phyloP scores from a whole-genome alignment of 352 stramenopile genomes.

The Pythium plurisporium region DNA sequence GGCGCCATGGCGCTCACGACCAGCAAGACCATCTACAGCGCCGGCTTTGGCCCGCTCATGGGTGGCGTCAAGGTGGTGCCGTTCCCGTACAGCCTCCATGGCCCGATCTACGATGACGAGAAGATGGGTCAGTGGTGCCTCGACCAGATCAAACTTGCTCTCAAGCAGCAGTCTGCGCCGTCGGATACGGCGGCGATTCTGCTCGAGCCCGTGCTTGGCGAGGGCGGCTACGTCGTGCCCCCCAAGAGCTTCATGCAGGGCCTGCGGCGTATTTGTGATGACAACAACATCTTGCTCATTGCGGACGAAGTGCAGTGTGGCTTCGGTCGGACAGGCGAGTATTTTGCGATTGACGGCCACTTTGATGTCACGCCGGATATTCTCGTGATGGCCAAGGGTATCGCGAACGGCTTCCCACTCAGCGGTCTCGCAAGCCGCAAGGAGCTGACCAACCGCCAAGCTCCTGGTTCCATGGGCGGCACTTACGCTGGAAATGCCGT shows the following conservation, averaged over 20 bases:
- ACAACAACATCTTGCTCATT: constrained; percentile 92
- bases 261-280: constrained; percentile 86
- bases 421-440: constrained; percentile 85
- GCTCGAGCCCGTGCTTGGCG: constrained; percentile 89
- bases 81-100: constrained; percentile 87
- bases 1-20: constrained; percentile 91
- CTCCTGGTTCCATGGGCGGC: constrained; percentile 88
- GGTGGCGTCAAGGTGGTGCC: constrained; percentile 77
- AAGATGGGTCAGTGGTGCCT: constrained; percentile 70
- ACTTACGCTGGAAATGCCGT: constrained; percentile 93
- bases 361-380: constrained; percentile 89
- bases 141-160: constrained; percentile 76
- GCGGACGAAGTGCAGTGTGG: constrained; percentile 92
- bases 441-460: constrained; percentile 77
- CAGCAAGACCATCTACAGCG: constrained; percentile 88
- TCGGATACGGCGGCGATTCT: constrained; percentile 88
- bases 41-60: constrained; percentile 83
- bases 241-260: constrained; percentile 91
- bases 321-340: constrained; percentile 82
- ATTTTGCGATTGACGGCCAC: constrained; percentile 86
- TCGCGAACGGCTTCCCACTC: constrained; percentile 90
- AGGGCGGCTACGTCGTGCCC: constrained; percentile 90
- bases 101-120: constrained; percentile 76
- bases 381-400: constrained; percentile 91
- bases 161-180: constrained; percentile 89